Conservation (phyloP, 305 asterid genomes). For the Fraxinus baroniana region DNA sequence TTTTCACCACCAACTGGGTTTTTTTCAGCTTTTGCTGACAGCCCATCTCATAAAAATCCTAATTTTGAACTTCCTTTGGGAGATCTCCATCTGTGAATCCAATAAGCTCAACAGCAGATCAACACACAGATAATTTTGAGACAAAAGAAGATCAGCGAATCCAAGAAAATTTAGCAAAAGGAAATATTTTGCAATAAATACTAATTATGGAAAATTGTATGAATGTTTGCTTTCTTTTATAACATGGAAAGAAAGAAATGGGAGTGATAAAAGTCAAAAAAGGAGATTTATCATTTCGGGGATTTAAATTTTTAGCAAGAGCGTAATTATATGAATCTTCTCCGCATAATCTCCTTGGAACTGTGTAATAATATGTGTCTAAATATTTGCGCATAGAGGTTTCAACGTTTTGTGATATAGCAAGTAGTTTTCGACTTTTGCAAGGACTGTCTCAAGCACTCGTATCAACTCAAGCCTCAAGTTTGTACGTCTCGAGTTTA, state of each 20-base stretch:
- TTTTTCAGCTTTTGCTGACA: conserved; percentile 26
- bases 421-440: neutral
- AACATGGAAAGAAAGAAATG: neutral
- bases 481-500: neutral
- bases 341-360: conserved; percentile 21
- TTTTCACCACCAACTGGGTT: conserved; percentile 18
- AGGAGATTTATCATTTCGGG: neutral
- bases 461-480: neutral
- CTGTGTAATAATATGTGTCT: conserved; percentile 10
- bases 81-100: conserved; percentile 32
- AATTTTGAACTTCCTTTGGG: conserved; percentile 21
- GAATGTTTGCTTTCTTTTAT: neutral
- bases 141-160: conserved; percentile 48
- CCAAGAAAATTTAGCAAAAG: conserved; percentile 30
- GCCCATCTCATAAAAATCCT: conserved; percentile 35
- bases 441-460: neutral
- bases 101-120: conserved; percentile 37
- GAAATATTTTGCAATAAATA: neutral
- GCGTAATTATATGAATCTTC: conserved; percentile 33
- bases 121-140: conserved; percentile 25
- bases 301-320: conserved; percentile 27
- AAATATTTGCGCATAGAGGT: neutral
- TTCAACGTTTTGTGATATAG: neutral
- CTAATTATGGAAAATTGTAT: neutral
- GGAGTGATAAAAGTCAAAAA: conserved; percentile 4